phyloP scores from a whole-genome alignment of 2,329 filamentous ascomycete genomes.

The Atkinsonella texensis region DNA sequence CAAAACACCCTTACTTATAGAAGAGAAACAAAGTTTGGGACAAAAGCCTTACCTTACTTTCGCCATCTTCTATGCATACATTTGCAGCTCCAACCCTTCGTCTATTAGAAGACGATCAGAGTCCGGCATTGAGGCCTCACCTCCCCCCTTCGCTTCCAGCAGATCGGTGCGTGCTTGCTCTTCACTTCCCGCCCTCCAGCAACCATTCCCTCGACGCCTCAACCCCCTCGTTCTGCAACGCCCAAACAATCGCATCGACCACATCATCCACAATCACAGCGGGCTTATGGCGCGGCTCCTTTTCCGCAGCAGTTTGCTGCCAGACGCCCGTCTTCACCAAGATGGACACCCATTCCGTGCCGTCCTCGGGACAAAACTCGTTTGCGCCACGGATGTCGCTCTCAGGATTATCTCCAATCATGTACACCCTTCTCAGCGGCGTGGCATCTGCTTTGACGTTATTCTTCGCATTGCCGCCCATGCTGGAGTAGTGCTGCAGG shows the following conservation, averaged over 20 bases:
- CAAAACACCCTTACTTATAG: too few relatives aligned
- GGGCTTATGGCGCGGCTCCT: slow-evolving; percentile 46
- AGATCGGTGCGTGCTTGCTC: too few relatives aligned
- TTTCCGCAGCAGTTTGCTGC: slow-evolving; percentile 24
- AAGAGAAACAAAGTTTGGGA: too few relatives aligned
- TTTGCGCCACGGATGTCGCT: slow-evolving; percentile 88
- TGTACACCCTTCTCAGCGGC: slow-evolving; percentile 68
- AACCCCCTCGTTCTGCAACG: slow-evolving; percentile 44
- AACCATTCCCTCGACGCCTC: slow-evolving; percentile 22
- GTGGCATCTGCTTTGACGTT: slow-evolving; percentile 34
- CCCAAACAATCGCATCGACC: slow-evolving; percentile 65
- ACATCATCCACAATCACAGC: slow-evolving; percentile 62
- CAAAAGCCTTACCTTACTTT: too few relatives aligned
- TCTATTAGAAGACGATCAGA: too few relatives aligned
- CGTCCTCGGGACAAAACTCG: slow-evolving; percentile 51
- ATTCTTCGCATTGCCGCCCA: slow-evolving; percentile 11
- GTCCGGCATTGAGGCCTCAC: too few relatives aligned
- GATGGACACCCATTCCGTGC: slow-evolving; percentile 66
- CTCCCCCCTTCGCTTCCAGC: too few relatives aligned
- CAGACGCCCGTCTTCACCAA: slow-evolving; percentile 76
- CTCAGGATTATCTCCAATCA: slow-evolving; percentile 85
- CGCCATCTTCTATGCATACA: too few relatives aligned
- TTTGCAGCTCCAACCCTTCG: too few relatives aligned
- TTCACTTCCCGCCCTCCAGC: neutral
- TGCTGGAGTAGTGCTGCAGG: slow-evolving; percentile 33